phyloP scores from a whole-genome alignment of 2,329 filamentous ascomycete species.

The Phoma sp. region DNA sequence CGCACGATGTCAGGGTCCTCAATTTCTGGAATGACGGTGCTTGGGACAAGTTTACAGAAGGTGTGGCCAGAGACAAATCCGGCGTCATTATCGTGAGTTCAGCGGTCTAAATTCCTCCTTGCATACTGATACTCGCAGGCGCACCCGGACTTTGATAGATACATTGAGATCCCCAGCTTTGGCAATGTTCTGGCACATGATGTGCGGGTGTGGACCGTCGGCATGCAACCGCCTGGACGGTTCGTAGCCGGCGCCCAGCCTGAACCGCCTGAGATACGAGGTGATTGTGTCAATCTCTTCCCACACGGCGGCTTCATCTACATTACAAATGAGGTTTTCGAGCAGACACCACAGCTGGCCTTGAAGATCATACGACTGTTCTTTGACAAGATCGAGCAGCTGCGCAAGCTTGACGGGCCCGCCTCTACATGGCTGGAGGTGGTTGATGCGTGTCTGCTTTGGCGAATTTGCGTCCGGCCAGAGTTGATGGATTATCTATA shows the following conservation, averaged over 20 bases:
- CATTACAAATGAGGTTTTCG: slow-evolving; percentile 53
- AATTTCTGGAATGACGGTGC: slow-evolving; percentile 31
- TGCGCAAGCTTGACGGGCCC: slow-evolving; percentile 22
- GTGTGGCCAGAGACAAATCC: slow-evolving; percentile 24
- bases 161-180: slow-evolving; percentile 41
- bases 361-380: slow-evolving; percentile 46
- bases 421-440: slow-evolving; percentile 24
- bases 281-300: slow-evolving; percentile 44
- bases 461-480: slow-evolving; percentile 42
- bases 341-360: slow-evolving; percentile 46
- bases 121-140: slow-evolving; percentile 25
- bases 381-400: slow-evolving; percentile 33
- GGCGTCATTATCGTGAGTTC: slow-evolving; percentile 38
- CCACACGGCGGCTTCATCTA: slow-evolving; percentile 49
- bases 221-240: slow-evolving; percentile 28
- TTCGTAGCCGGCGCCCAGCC: slow-evolving; percentile 22
- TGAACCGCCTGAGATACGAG: slow-evolving; percentile 20
- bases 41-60: slow-evolving; percentile 35
- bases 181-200: slow-evolving; percentile 37
- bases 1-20: slow-evolving; percentile 38
- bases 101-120: no score
- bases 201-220: slow-evolving; percentile 44
- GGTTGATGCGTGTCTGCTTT: slow-evolving; percentile 32
- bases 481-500: slow-evolving; percentile 38
- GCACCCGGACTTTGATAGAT: slow-evolving; percentile 40